phyloP scores from a whole-genome alignment of 306 rosid species.

The Pterocarpus santalinus region DNA sequence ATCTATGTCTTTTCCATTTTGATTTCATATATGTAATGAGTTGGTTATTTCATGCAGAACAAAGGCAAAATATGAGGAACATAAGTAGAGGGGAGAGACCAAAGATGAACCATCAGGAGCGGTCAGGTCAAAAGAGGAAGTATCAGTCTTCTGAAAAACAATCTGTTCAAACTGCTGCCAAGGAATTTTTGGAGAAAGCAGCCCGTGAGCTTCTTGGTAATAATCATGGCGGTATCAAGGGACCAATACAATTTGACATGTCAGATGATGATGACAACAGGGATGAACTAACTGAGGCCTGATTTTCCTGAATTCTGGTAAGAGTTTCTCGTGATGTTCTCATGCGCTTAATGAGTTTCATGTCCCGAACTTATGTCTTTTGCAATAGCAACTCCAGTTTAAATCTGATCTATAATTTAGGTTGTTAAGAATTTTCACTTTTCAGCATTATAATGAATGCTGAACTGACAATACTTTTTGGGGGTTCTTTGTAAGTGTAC shows the following conservation, averaged over 20 bases:
- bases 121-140: constrained; percentile 80
- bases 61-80: constrained; percentile 70
- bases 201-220: constrained; percentile 82
- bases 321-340: constrained; percentile 24
- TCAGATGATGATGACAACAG: constrained; percentile 51
- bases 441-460: background rate
- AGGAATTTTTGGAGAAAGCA: constrained; percentile 94
- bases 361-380: constrained; percentile 14
- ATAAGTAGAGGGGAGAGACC: constrained; percentile 76
- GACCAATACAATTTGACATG: constrained; percentile 65
- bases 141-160: constrained; percentile 70
- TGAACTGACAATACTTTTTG: background rate
- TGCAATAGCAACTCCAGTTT: background rate
- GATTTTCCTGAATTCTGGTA: constrained; percentile 56
- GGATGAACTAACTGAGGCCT: constrained; percentile 41
- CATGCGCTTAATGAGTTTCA: constrained; percentile 18
- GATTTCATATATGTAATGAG: constrained; percentile 36
- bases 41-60: constrained; percentile 60
- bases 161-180: constrained; percentile 78
- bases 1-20: constrained; percentile 23
- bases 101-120: constrained; percentile 55
- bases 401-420: background rate
- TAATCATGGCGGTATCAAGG: constrained; percentile 64
- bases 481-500: background rate
- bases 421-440: background rate